These are phyloP conservation scores for Marasmius sp. DNA, from an alignment of 1,284 basidiomycete genomes.

Conservation along the genomic window DNA sequence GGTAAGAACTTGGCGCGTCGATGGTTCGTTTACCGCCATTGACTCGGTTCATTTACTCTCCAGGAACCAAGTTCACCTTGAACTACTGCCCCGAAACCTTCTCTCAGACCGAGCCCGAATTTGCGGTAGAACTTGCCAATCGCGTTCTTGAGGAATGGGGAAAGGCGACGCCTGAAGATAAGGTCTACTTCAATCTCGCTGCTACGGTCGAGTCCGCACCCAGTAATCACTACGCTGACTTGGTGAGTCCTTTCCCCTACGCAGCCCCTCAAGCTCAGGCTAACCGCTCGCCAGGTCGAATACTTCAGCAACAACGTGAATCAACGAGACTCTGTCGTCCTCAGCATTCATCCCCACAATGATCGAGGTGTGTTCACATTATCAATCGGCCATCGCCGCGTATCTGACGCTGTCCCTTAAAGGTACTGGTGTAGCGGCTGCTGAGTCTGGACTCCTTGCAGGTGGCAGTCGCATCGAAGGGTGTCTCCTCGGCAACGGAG, in stretches of 20 bases:
- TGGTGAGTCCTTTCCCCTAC: conserved; percentile 41
- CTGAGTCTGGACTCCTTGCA: conserved; percentile 83
- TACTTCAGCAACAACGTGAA: conserved; percentile 78
- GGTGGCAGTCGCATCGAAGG: conserved; percentile 90
- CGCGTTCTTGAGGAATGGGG: conserved; percentile 80
- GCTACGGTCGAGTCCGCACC: conserved; percentile 90
- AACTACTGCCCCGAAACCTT: conserved; percentile 94
- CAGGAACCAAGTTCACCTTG: conserved; percentile 77
- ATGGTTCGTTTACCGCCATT: neutral
- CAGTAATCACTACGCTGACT: conserved; percentile 90
- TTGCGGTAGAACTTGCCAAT: conserved; percentile 83
- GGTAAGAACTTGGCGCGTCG: conserved; percentile 36
- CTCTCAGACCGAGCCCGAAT: conserved; percentile 88
- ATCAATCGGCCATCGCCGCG: neutral
- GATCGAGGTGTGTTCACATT: conserved; percentile 60
- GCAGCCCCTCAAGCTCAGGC: neutral
- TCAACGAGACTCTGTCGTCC: conserved; percentile 75
- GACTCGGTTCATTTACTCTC: neutral
- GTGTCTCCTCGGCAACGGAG: conserved; percentile 89
- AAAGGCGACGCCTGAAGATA: conserved; percentile 59
- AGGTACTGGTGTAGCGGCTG: conserved; percentile 85
- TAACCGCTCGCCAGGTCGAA: conserved; percentile 61
- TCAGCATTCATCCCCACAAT: conserved; percentile 90
- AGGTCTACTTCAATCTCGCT: conserved; percentile 90
- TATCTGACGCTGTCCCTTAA: neutral